Conservation (phyloP, 1,139 yeast genomes). For the Geotrichum bryndzae region DNA sequence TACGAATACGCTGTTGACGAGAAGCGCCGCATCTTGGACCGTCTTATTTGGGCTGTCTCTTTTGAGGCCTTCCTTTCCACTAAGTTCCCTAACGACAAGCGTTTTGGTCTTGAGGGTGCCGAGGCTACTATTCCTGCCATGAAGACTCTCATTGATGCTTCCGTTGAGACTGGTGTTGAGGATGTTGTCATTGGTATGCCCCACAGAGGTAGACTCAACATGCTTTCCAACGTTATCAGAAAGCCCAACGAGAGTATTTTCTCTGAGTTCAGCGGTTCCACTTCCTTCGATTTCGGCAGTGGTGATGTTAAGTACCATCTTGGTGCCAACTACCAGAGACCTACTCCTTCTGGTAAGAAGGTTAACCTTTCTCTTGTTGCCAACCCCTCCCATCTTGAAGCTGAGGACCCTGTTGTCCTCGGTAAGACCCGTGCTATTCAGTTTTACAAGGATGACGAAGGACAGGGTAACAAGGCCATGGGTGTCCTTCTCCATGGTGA, state of each 20-base stretch:
- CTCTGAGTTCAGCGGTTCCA: constrained; percentile 90
- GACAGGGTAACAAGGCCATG: constrained; percentile 78
- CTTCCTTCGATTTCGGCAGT: constrained; percentile 75
- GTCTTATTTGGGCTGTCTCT: constrained; percentile 93
- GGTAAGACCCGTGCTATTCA: constrained; percentile 97
- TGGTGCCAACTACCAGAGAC: constrained; percentile 99
- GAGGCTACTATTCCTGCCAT: constrained; percentile 96
- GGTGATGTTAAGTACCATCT: constrained; percentile 99
- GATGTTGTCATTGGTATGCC: constrained; percentile 99
- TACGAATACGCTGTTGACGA: constrained; percentile 79
- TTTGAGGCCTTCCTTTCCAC: constrained; percentile 89
- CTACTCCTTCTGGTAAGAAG: constrained; percentile 96
- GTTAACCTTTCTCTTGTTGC: constrained; percentile 95
- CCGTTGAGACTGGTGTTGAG: constrained; percentile 90
- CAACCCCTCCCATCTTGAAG: constrained; percentile 97
- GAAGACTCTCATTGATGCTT: constrained; percentile 88
- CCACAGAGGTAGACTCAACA: constrained; percentile 97
- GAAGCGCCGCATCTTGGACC: constrained; percentile 92
- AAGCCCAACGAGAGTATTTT: constrained; percentile 97
- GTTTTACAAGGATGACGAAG: constrained; percentile 83
- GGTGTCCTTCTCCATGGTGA: constrained; percentile 95
- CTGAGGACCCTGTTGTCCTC: constrained; percentile 97
- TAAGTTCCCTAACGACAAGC: constrained; percentile 96
- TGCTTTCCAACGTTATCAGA: constrained; percentile 95
- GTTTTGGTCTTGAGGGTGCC: constrained; percentile 98